A percentile compares a stretch with the other conserved stretches of the same genome.
phyloP scores from a whole-genome alignment of 2,329 filamentous ascomycete species.

The Emmonsia crescens region DNA sequence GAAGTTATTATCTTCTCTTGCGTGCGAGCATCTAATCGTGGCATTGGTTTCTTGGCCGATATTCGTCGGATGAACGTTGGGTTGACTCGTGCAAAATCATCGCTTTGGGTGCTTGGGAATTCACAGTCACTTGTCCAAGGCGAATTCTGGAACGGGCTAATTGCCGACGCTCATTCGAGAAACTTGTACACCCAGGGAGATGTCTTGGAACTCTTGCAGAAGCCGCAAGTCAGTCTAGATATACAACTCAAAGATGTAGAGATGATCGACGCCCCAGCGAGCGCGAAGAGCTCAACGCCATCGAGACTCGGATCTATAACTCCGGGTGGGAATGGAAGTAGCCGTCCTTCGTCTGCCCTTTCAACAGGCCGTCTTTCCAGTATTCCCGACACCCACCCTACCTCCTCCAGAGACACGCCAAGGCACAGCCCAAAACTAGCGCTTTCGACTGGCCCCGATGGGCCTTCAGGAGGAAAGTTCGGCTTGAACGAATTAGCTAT shows the following conservation, averaged over 20 bases:
- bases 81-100: constrained; percentile 90
- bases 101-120: constrained; percentile 91
- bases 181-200: constrained; percentile 66
- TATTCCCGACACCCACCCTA: not conserved
- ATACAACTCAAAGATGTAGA: constrained; percentile 34
- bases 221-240: constrained; percentile 38
- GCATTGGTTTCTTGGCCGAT: constrained; percentile 96
- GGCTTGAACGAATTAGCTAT: constrained; percentile 33
- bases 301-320: constrained; percentile 14
- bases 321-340: constrained; percentile 17
- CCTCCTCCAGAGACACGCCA: constrained; percentile 5
- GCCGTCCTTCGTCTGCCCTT: constrained; percentile 24
- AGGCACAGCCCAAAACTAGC: constrained; percentile 16
- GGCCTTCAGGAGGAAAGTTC: constrained; percentile 33
- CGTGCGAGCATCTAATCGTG: constrained; percentile 81
- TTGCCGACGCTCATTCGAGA: constrained; percentile 66
- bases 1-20: constrained; percentile 99
- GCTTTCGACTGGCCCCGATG: constrained; percentile 18
- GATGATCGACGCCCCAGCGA: constrained; percentile 29
- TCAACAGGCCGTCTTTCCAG: constrained; percentile 9
- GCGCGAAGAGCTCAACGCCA: constrained; percentile 11
- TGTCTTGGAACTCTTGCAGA: constrained; percentile 43
- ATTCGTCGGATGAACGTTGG: constrained; percentile 99
- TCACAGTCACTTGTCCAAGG: constrained; percentile 76
- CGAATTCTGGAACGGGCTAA: constrained; percentile 79